Conservation (phyloP, 768 basidiomycete genomes). For the Tephrocybe sp. region DNA sequence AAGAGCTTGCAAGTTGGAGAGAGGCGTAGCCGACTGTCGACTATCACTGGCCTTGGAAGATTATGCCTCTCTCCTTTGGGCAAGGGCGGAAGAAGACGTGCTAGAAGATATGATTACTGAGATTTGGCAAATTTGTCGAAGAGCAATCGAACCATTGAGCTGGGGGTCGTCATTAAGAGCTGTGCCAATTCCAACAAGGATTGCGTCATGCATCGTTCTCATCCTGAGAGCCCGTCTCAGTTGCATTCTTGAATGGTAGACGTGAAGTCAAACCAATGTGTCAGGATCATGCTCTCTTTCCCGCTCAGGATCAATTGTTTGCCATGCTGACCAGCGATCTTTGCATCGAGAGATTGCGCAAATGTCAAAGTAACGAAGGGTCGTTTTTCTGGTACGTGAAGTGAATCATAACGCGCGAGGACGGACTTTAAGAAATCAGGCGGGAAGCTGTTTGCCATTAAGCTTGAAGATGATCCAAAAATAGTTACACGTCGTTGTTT, state of each 20-base stretch:
- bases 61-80: slow-evolving; percentile 34
- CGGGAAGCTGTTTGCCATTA: slow-evolving; percentile 8
- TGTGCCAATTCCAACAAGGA: slow-evolving; percentile 89
- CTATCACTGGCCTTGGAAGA: slow-evolving; percentile 80
- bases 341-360: slow-evolving; percentile 83
- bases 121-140: neutral
- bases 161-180: slow-evolving; percentile 92
- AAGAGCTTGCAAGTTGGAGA: slow-evolving; percentile 69
- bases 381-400: slow-evolving; percentile 25
- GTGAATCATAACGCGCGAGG: slow-evolving; percentile 19
- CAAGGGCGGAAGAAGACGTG: slow-evolving; percentile 52
- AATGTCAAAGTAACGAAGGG: slow-evolving; percentile 81
- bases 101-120: slow-evolving; percentile 29
- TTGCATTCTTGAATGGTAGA: neutral
- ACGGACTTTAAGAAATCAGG: slow-evolving; percentile 26
- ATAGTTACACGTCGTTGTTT: slow-evolving; percentile 11
- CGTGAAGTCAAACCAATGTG: slow-evolving; percentile 72
- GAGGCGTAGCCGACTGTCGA: slow-evolving; percentile 76
- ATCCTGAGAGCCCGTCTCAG: slow-evolving; percentile 53
- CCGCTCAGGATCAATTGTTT: slow-evolving; percentile 83
- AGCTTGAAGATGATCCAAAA: neutral
- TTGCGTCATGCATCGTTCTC: slow-evolving; percentile 89
- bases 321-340: slow-evolving; percentile 78
- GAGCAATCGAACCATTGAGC: slow-evolving; percentile 69
- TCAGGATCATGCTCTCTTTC: slow-evolving; percentile 87